Base-by-base conservation (phyloP, 768 basidiomycete species). In the Saitozyma podzolica region DNA sequence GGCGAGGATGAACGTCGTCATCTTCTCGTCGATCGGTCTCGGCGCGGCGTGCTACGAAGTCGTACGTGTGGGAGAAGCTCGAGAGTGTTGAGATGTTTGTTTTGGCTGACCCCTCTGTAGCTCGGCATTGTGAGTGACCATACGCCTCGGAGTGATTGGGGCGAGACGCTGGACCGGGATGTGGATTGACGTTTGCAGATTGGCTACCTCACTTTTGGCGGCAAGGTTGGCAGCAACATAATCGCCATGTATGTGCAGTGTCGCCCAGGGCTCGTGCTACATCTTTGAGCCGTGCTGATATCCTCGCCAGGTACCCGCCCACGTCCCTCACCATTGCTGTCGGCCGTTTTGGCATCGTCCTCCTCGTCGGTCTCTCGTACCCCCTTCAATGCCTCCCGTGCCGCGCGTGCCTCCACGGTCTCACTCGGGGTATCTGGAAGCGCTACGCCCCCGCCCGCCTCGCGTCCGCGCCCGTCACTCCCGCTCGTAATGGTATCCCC, bases 341-440 rank as follows among this genome's bases (percentile, higher is more conserved):
- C 61, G 95, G 95, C 9, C 92, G 96, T 72, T 81, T 95, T 9
- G 96, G 94, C 10, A 96, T 99, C 76, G 89, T 92, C 45, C 81
- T 90, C 51, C 84, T 95, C 37, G 93, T 98, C 60, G 81, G 92
- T 59, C 91, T 95, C 73, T 92, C 91, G 16, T 95, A 99, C 79
- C 94, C 96, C 0, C 78, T 99, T 56, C 96, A 98, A 80, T 88
- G 95, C 6, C 89, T 92, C 58, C 96, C 96, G 0, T 95, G 92
- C 75, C 84, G 96, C 58, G 90, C 89, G 72, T 92, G 90, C 70
- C 81, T 98, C 50, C 91, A 94, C 81, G 92, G 63, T 19, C 56
- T 79, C 17, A 76, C 76, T 6, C 55, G 66, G 4, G 73, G 73
- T 7, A 57, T 73, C 19, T 41, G 63, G 48, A 66, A 67, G 40